Evolutionary conservation across 2,329 filamentous ascomycete species (phyloP).

Genomic region (Sordariomycetes sp.): DNA sequence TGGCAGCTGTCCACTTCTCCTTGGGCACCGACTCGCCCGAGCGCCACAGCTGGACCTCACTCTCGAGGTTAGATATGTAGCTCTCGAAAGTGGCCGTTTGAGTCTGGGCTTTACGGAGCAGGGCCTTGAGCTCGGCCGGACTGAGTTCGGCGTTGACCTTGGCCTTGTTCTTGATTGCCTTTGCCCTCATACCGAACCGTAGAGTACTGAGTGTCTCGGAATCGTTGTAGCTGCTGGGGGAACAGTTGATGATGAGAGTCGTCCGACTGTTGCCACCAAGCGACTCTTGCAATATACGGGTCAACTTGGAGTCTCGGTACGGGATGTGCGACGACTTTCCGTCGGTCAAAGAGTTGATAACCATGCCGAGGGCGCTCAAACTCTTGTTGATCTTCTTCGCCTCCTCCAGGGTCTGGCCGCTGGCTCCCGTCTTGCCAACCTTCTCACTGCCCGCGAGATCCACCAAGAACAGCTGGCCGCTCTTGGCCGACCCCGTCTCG

Average conservation of each 20-base stretch:
- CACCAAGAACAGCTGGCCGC: slow-evolving; percentile 91
- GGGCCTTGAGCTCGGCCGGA: slow-evolving; percentile 83
- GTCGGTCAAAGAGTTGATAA: slow-evolving; percentile 95
- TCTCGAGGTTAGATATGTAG: slow-evolving; percentile 75
- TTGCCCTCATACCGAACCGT: slow-evolving; percentile 89
- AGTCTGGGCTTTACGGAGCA: slow-evolving; percentile 84
- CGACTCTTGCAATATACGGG: slow-evolving; percentile 92
- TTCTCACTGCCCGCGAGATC: slow-evolving; percentile 98
- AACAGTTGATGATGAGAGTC: slow-evolving; percentile 98
- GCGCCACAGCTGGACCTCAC: slow-evolving; percentile 80
- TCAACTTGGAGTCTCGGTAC: slow-evolving; percentile 96
- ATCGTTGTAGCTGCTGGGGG: slow-evolving; percentile 98
- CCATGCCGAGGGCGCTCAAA: slow-evolving; percentile 95
- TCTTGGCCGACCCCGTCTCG: slow-evolving; percentile 91
- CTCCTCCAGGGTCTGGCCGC: slow-evolving; percentile 92
- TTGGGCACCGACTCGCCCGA: slow-evolving; percentile 78
- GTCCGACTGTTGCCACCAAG: slow-evolving; percentile 95
- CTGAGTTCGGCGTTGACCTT: slow-evolving; percentile 99
- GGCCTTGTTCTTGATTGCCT: slow-evolving; percentile 99
- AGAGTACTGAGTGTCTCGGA: slow-evolving; percentile 86
- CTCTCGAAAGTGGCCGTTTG: slow-evolving; percentile 82
- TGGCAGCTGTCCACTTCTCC: slow-evolving; percentile 71
- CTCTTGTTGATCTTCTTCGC: slow-evolving; percentile 99
- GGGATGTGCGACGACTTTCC: slow-evolving; percentile 94
- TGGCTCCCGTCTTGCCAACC: slow-evolving; percentile 95